Conservation (phyloP, 2,329 filamentous ascomycete species). For the Coniochaeta hoffmannii region DNA sequence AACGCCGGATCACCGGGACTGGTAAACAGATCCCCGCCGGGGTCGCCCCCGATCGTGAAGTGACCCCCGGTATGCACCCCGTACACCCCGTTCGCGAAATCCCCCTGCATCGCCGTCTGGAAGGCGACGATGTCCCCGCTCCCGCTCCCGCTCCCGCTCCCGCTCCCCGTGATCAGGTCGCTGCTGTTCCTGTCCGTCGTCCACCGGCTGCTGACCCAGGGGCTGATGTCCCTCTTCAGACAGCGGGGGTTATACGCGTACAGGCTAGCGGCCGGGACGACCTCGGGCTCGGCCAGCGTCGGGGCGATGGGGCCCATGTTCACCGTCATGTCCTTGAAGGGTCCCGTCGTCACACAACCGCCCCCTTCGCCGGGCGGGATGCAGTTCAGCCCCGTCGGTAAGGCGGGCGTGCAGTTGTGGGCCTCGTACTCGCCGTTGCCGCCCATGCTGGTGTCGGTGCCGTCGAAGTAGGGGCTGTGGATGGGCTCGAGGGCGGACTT, state of each 20-base stretch:
- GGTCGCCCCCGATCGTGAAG: slow-evolving; percentile 22
- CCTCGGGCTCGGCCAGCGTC: slow-evolving; percentile 4
- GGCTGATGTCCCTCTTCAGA: slow-evolving; percentile 32
- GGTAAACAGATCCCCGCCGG: slow-evolving; percentile 12
- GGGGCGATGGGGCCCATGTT: slow-evolving; percentile 27
- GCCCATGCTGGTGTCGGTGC: slow-evolving; percentile 33
- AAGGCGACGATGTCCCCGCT: slow-evolving; percentile 27
- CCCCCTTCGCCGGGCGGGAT: slow-evolving; percentile 41
- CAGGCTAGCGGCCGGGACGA: slow-evolving; percentile 15
- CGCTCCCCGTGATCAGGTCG: slow-evolving; percentile 26
- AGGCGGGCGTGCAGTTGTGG: slow-evolving; percentile 18
- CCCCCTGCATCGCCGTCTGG: slow-evolving; percentile 32
- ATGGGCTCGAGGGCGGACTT: slow-evolving; percentile 30
- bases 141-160: too few species aligned
- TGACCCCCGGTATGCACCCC: slow-evolving; percentile 27
- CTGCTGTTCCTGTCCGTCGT: slow-evolving; percentile 25
- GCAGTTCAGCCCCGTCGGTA: slow-evolving; percentile 11
- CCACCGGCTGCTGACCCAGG: slow-evolving; percentile 19
- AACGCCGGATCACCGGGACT: slow-evolving; percentile 4
- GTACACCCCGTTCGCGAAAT: slow-evolving; percentile 21
- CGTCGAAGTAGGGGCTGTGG: slow-evolving; percentile 40
- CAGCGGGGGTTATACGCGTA: slow-evolving; percentile 33
- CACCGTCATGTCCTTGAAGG: slow-evolving; percentile 32
- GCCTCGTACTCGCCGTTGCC: slow-evolving; percentile 28
- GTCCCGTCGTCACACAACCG: slow-evolving; percentile 41